Conservation (phyloP, 768 basidiomycete genomes). For the Hortiboletus flavorubellus region DNA sequence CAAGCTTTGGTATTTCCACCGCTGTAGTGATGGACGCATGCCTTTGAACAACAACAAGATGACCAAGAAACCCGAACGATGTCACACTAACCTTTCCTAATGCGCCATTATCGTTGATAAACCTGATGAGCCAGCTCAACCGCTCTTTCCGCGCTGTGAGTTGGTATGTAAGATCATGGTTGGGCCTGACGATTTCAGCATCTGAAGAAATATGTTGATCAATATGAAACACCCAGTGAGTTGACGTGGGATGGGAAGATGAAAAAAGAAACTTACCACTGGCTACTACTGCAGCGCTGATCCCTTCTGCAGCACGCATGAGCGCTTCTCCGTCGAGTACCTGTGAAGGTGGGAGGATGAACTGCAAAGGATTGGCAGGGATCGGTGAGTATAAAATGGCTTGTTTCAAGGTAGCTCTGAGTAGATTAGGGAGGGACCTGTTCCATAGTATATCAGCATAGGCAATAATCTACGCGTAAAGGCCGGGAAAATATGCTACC, state of each 20-base stretch:
- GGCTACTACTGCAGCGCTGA: conserved; percentile 64
- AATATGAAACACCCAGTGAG: background rate
- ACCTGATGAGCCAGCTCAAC: conserved; percentile 80
- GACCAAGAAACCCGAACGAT: background rate
- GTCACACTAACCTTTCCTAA: conserved; percentile 57
- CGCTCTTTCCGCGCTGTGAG: conserved; percentile 70
- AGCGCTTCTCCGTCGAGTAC: conserved; percentile 75
- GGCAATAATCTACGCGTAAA: background rate
- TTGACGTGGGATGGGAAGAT: background rate
- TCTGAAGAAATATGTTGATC: conserved; percentile 37
- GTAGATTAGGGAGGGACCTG: conserved; percentile 59
- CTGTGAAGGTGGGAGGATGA: conserved; percentile 65
- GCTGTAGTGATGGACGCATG: background rate
- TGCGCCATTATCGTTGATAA: conserved; percentile 84
- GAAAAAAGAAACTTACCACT: conserved; percentile 52
- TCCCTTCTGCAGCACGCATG: conserved; percentile 76
- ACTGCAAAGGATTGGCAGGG: conserved; percentile 74
- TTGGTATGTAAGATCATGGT: conserved; percentile 80
- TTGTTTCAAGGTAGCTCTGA: conserved; percentile 80
- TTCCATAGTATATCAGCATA: conserved; percentile 35
- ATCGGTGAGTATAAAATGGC: conserved; percentile 76
- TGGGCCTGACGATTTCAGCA: conserved; percentile 61
- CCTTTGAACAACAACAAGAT: background rate
- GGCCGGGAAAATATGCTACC: background rate
- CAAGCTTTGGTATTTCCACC: background rate